Evolutionary conservation across 192 early-diverging fungal species (phyloP), one percentile per base, ranked within the genome.

Genomic region (Allomyces macrogynus): DNA sequence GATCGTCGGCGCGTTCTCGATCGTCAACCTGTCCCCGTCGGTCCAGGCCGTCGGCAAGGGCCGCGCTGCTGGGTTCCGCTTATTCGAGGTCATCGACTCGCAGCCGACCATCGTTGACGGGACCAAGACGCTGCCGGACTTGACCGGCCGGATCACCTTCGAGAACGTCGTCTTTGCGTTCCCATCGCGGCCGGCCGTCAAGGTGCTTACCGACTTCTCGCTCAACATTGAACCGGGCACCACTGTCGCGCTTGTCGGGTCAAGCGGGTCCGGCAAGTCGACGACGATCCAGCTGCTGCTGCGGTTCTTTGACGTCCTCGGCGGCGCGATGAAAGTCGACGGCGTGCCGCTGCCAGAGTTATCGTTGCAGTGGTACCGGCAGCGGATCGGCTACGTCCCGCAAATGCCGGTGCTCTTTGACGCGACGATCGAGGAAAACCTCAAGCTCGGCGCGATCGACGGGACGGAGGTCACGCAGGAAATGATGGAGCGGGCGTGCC

Each of bases 401-500:
- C 93, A 92, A 78, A 91, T 91, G 71, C 94, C 92, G 1, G 83
- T 95, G 40, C 79, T 96, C 61, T 95, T 95, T 71, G 86, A 84
- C 23, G 70, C 66, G 24, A 76, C 83, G 62, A 87, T 98, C 65
- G 76, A 79, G 65, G 80, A 93, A 69, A 98, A 98, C 76, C 77
- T 98, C 42, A 62, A 81, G 10, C 82, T 82, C 71, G 89, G 88
- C 57, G 77, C 80, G 11, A 63, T 73, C 11, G 74, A 78, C 10
- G 75, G 77, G 22, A 72, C 73, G 60, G 66, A 69, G 16, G 64
- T 54, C 12, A 64, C 67, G 3, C 64, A 78, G 25, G 65, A 78
- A 20, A 68, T 80, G 14, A 78, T 90, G 22, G 72, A 81, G 49
- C 65, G 73, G 62, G 86, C 86, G 9, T 81, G 81, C 65, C 77